phyloP scores from a whole-genome alignment of 768 basidiomycete species.

The Leccinum fibrillosum region DNA sequence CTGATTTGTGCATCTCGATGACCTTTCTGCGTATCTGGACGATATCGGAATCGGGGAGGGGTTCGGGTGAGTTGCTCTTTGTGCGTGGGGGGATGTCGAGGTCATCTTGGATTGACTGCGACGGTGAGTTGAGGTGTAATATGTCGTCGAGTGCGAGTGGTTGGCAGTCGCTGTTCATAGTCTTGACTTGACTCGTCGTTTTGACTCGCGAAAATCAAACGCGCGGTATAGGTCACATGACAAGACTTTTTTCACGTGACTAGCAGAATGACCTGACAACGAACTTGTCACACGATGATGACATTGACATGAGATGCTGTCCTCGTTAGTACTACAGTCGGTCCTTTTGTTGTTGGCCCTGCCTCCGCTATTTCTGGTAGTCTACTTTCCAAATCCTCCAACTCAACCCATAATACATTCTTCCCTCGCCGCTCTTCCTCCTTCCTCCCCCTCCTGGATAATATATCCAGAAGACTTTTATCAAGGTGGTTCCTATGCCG shows the following conservation, averaged over 20 bases:
- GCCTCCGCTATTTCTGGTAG: conserved; percentile 55
- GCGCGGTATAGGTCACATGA: conserved; percentile 35
- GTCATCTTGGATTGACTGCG: conserved; percentile 22
- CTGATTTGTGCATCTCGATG: conserved; percentile 14
- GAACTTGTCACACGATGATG: too few species aligned
- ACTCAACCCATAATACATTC: conserved; percentile 46
- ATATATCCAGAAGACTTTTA: conserved; percentile 75
- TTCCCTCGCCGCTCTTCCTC: conserved; percentile 60
- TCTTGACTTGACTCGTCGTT: neutral
- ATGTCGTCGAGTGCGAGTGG: conserved; percentile 54
- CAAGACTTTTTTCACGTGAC: conserved; percentile 27
- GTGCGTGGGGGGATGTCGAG: conserved; percentile 15
- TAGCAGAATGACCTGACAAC: neutral
- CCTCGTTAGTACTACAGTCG: conserved; percentile 17
- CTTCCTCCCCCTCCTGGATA: conserved; percentile 53
- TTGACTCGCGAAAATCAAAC: conserved; percentile 32
- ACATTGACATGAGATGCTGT: neutral
- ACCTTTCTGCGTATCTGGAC: conserved; percentile 46
- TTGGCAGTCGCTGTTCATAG: conserved; percentile 35
- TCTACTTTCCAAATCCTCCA: conserved; percentile 66
- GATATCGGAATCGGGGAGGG: conserved; percentile 47
- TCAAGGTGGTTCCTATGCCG: conserved; percentile 55
- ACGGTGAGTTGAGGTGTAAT: conserved; percentile 51
- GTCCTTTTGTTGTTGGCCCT: conserved; percentile 49
- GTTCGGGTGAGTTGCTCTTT: conserved; percentile 32